Evolutionary conservation across 441 rosid genomes (phyloP), one percentile per base, ranked within the genome.

Genomic region (Adansonia rubrostipa): DNA sequence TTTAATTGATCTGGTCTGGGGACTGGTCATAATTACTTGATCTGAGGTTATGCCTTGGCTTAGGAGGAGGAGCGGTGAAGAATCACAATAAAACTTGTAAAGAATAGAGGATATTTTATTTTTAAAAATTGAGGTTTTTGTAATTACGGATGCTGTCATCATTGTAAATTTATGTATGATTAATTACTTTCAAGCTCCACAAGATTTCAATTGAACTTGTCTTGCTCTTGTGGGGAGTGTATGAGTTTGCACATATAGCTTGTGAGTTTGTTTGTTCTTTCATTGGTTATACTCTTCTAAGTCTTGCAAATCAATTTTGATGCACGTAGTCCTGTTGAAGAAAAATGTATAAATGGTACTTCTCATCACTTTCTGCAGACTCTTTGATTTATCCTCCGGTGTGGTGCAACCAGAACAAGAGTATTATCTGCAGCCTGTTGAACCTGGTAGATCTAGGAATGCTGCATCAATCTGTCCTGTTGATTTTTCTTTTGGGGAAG

Each of bases 391-490:
- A 86, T 92, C 99, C 77, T 81, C 86, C 20, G 88, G 88, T 89
- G 74, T 85, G 56, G 80, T 88, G 91, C 88, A 88, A 85, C 97
- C 97, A 60, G 98, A 95, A 88, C 99, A 97, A 86, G 98, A 93
- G 79, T 91, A 89, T 83, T 96, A 93, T 88, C 86, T 93, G 64
- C 98, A 94, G 87, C 97, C 98, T 20, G 90, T 88, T 81, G 93
- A 89, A 82, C 92, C 92, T 56, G 96, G 98, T 80, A 83, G 87
- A 85, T 89, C 91, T 64, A 91, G 89, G 78, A 90, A 82, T 77
- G 97, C 95, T 80, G 87, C 94, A 47, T 87, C 98, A 79, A 82
- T 93, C 72, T 93, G 92, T 84, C 90, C 98, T 62, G 97, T 89
- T 68, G 95, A 89, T 83, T 97, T 93, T 84, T 85, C 86, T 79